Base-by-base conservation (phyloP, 768 basidiomycete species). In the Tylopilus intermedius region DNA sequence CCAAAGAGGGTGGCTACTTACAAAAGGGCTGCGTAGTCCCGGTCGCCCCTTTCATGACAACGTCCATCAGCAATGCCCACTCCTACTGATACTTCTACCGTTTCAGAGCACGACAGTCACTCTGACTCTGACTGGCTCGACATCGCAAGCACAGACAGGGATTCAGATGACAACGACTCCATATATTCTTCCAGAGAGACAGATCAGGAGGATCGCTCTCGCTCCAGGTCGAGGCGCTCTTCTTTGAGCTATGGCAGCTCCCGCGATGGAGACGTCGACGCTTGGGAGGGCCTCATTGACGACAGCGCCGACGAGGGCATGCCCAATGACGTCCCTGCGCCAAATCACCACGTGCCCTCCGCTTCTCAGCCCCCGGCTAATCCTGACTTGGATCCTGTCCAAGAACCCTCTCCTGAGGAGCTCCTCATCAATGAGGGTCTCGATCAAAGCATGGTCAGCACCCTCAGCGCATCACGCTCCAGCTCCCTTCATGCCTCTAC, bases 121-220 rank as follows among this genome's bases (percentile, higher is more conserved):
- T 90, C 87, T 37, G 88, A 90, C 72, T 88, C 85, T 29, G 88
- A 90, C 69, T 90, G 88, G 88, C 83, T 88, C 62, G 88, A 90
- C 62, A 78, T 90, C 59, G 73, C 84, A 29, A 83, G 81, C 62
- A 81, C 78, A 66, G 80, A 79, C 59, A 60, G 57, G 33, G 81
- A 81, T 50, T 86, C 85, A 33, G 86, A 85, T 63, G 81, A 84
- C 71, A 81, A 80, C 67, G 84, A 86, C 63, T 87, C 85, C 50
- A 69, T 82, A 65, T 79, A 73, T 58, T 81, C 67, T 3, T 59
- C 82, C 58, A 54, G 75, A 57, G 81, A 77, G 65, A 81, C 78
- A 63, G 84, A 86, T 76, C 81, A 71, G 67, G 82, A 82, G 62
- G 79, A 78, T 55, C 66, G 57, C 15, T 65, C 78, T 40, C 71